Percentiles rank a stretch among this genome's conserved stretches.
Evolutionary conservation across 2,329 filamentous ascomycete species (phyloP).

Genomic region (Alternaria rosae): DNA sequence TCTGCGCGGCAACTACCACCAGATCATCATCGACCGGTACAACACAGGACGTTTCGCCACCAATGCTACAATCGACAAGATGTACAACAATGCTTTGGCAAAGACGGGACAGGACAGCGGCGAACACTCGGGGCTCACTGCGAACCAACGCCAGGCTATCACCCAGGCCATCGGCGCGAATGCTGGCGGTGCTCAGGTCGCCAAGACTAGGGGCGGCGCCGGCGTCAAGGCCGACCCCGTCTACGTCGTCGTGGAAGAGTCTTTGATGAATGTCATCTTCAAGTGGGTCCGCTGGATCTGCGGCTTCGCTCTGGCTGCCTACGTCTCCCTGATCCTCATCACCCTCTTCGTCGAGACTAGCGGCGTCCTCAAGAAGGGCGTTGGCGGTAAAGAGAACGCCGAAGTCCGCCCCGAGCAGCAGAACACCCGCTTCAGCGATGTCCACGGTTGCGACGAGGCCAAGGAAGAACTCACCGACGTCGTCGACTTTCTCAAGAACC

Average conservation of each 20-base stretch:
- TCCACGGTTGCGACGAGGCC: constrained; percentile 96
- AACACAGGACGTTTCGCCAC: constrained; percentile 84
- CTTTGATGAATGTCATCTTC: constrained; percentile 78
- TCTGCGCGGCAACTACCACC: constrained; percentile 89
- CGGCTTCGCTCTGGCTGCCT: constrained; percentile 79
- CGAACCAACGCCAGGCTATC: constrained; percentile 76
- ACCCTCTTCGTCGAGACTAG: constrained; percentile 84
- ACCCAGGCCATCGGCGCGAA: constrained; percentile 82
- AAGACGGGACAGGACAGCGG: constrained; percentile 60
- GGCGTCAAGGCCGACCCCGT: constrained; percentile 85
- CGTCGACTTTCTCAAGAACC: constrained; percentile 93
- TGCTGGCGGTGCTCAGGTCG: constrained; percentile 71
- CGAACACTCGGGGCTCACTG: constrained; percentile 52
- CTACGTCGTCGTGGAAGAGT: constrained; percentile 95
- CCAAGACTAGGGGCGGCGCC: constrained; percentile 63
- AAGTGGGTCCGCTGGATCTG: constrained; percentile 90
- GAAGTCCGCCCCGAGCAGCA: constrained; percentile 94
- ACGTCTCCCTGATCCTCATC: constrained; percentile 79
- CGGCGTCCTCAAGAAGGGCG: constrained; percentile 79
- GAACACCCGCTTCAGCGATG: constrained; percentile 87
- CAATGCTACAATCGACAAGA: constrained; percentile 77
- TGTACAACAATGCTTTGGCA: constrained; percentile 79
- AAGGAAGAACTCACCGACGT: constrained; percentile 98
- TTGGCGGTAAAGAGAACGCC: constrained; percentile 69
- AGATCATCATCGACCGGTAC: constrained; percentile 90